Conservation (phyloP, 2,329 filamentous ascomycete genomes). For the Ophiostoma piceae region DNA sequence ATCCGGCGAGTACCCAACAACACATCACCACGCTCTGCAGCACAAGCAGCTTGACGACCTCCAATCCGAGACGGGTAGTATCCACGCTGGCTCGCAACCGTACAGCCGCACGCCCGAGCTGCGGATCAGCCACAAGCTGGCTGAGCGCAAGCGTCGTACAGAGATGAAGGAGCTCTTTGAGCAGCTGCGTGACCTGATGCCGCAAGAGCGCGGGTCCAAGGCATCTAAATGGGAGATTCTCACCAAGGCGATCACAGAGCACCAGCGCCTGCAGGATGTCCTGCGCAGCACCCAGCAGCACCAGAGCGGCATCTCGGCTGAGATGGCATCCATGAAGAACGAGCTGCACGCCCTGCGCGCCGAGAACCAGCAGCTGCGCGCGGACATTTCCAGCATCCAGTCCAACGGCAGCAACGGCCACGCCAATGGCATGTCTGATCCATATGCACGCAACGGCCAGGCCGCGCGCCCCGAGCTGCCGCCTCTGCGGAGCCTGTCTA, state of each 20-base stretch:
- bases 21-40: conserved; percentile 71
- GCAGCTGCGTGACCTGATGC: conserved; percentile 69
- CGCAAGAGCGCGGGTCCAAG: conserved; percentile 75
- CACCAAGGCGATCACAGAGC: conserved; percentile 65
- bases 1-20: conserved; percentile 52
- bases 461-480: conserved; percentile 46
- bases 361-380: conserved; percentile 46
- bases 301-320: conserved; percentile 36
- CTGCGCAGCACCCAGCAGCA: conserved; percentile 46
- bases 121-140: conserved; percentile 77
- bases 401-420: conserved; percentile 26
- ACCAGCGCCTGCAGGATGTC: conserved; percentile 50
- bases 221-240: conserved; percentile 87
- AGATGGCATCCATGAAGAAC: conserved; percentile 46
- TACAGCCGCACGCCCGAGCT: conserved; percentile 80
- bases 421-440: conserved; percentile 27
- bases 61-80: conserved; percentile 53
- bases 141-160: conserved; percentile 74
- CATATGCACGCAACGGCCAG: conserved; percentile 31
- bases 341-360: conserved; percentile 45
- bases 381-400: conserved; percentile 32
- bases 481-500: conserved; percentile 50
- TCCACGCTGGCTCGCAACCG: conserved; percentile 57
- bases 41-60: conserved; percentile 66
- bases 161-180: conserved; percentile 89